phyloP scores from a whole-genome alignment of 768 basidiomycete genomes.

The Fomitopsis serialis region DNA sequence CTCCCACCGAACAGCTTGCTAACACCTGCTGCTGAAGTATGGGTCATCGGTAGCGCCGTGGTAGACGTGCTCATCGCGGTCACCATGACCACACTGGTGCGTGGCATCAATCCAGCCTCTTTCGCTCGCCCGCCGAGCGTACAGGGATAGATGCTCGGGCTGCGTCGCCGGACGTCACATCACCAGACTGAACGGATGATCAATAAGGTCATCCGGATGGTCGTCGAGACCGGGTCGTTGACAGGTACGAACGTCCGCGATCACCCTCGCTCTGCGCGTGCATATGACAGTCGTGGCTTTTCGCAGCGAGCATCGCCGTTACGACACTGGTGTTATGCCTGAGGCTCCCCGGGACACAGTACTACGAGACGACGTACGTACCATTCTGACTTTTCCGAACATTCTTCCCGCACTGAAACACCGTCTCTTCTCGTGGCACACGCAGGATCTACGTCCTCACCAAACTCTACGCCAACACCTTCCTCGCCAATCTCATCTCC shows the following conservation, averaged over 20 bases:
- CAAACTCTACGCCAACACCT: neutral
- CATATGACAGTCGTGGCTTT: no score
- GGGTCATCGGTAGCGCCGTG: neutral
- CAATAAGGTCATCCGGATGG: conserved; percentile 1
- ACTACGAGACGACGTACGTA: neutral
- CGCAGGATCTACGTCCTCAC: neutral
- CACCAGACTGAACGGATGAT: neutral
- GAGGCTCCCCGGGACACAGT: neutral
- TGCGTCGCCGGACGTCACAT: neutral
- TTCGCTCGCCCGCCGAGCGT: neutral
- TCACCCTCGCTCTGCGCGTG: no score
- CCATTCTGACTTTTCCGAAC: no score
- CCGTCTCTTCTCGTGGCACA: no score
- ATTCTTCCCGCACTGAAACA: no score
- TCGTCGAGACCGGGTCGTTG: conserved; percentile 7
- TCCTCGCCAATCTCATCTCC: neutral
- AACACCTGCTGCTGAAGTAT: neutral
- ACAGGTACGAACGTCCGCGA: no score
- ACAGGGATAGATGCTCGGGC: no score
- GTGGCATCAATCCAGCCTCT: neutral
- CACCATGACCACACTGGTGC: neutral
- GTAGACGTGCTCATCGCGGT: conserved; percentile 2
- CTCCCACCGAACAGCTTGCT: no score
- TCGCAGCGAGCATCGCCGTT: neutral
- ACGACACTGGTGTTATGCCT: neutral